Conservation (phyloP, 768 basidiomycete genomes). For the Paxillus involutus region DNA sequence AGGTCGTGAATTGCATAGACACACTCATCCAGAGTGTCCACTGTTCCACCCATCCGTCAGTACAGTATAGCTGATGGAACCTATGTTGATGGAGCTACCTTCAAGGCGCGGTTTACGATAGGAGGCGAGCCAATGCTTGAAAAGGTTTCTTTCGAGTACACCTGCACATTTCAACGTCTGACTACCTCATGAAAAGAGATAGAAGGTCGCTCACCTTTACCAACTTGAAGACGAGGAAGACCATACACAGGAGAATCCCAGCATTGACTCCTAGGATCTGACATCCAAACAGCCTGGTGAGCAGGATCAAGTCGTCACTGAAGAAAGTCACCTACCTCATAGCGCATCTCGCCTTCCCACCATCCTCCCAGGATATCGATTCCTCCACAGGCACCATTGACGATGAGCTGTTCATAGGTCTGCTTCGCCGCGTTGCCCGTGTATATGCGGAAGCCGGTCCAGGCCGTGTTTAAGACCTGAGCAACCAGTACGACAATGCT, state of each 20-base stretch:
- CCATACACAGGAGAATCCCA: conserved; percentile 36
- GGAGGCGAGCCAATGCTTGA: conserved; percentile 49
- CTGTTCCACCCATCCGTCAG: conserved; percentile 24
- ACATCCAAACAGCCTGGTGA: conserved; percentile 13
- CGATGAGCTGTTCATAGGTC: conserved; percentile 36
- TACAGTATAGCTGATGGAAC: background rate
- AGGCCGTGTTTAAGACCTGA: conserved; percentile 46
- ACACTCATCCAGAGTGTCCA: conserved; percentile 50
- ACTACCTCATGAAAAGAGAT: background rate
- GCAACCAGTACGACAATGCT: conserved; percentile 40
- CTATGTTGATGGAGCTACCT: conserved; percentile 28
- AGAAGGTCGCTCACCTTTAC: conserved; percentile 34
- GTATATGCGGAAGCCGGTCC: conserved; percentile 45
- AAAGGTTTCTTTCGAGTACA: conserved; percentile 47
- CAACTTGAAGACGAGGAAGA: conserved; percentile 41
- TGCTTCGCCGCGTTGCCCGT: conserved; percentile 30
- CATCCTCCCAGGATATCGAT: conserved; percentile 42
- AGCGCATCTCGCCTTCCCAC: conserved; percentile 34
- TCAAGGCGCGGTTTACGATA: conserved; percentile 46
- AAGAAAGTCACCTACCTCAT: conserved; percentile 33
- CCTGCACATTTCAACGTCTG: conserved; percentile 22
- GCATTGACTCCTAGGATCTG: conserved; percentile 41
- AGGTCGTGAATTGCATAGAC: conserved; percentile 45
- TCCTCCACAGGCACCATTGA: conserved; percentile 38
- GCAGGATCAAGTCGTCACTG: background rate